Base-by-base conservation (phyloP, 2,329 filamentous ascomycete genomes). In the Fusarium odoratissimum region DNA sequence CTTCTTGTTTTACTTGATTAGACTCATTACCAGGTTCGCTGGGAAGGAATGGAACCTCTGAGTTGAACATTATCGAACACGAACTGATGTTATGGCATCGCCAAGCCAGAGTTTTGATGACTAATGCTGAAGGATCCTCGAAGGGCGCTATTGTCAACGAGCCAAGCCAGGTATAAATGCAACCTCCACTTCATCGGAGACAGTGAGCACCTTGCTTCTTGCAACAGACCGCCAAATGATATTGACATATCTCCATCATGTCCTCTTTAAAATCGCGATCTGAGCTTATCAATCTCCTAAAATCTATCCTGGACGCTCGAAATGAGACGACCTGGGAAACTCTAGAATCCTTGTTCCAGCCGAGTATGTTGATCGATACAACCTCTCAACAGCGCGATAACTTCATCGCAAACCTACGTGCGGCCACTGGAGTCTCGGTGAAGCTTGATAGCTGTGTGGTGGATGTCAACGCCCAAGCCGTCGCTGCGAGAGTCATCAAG, bases 401-500 rank as follows among this genome's bases (percentile, higher is more conserved):
- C 1, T 73, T 74, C 5, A 62, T 73, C 21, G 8, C 9, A 3
- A 13, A 30, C 0, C 4, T 63, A 1, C 14, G 21, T 12, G 0
- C 37, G 2, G 25, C 8, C 2, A 19, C 2, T 6, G 28, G 14
- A 2, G 12, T 19, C 4, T 19, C 6, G 2, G 41, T 46, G 1
- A 33, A 21, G 0, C 12, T 73, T 0, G 71, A 73, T 11, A 71
- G 61, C 5, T 60, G 11, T 2, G 37, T 73, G 8, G 58, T 73
- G 4, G 70, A 73, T 1, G 21, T 57, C 6, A 35, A 45, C 1
- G 25, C 57, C 1, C 63, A 74, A 7, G 60, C 71, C 1, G 40
- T 74, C 8, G 48, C 71, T 4, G 63, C 23, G 0, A 42, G 67
- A 5, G 14, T 71, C 6, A 56, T 74, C 52, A 73, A 45, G 9